A percentile compares a stretch with the other conserved stretches of the same genome.
These are phyloP conservation scores for Kickxella alabastrina DNA, from an alignment of 192 early-diverging fungal species.

Conservation along the genomic window DNA sequence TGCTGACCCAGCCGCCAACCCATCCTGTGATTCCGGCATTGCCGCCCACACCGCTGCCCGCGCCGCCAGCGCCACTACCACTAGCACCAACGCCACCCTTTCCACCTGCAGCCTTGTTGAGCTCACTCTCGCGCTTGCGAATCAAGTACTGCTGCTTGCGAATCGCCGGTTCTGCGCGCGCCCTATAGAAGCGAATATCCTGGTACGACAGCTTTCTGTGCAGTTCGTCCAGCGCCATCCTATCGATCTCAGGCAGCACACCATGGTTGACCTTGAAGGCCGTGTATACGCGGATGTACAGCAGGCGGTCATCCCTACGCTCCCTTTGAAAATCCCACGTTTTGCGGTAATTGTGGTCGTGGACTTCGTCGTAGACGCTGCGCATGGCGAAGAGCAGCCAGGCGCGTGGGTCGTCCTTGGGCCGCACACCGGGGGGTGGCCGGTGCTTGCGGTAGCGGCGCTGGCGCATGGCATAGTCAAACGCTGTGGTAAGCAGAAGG, in stretches of 20 bases:
- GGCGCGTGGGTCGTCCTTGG: slow-evolving; percentile 74
- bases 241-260: slow-evolving; percentile 47
- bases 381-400: slow-evolving; percentile 79
- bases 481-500: slow-evolving; percentile 73
- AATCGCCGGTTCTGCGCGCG: slow-evolving; percentile 67
- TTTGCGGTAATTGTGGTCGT: slow-evolving; percentile 76
- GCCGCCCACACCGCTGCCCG: neutral
- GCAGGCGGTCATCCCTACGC: slow-evolving; percentile 73
- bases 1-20: slow-evolving; percentile 51
- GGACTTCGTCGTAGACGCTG: slow-evolving; percentile 82
- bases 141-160: slow-evolving; percentile 69
- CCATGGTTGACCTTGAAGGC: slow-evolving; percentile 47
- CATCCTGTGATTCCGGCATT: slow-evolving; percentile 40
- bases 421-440: slow-evolving; percentile 76
- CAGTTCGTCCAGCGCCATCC: slow-evolving; percentile 57
- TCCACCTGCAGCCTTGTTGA: slow-evolving; percentile 1
- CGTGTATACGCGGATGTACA: slow-evolving; percentile 76
- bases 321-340: slow-evolving; percentile 80
- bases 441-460: slow-evolving; percentile 83
- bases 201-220: slow-evolving; percentile 80
- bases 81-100: no score
- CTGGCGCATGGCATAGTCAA: slow-evolving; percentile 75
- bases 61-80: slow-evolving; percentile 1
- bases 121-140: slow-evolving; percentile 34
- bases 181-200: slow-evolving; percentile 85